Base-by-base conservation (phyloP, 345 rosid species). In the Gossypium sturtianum region DNA sequence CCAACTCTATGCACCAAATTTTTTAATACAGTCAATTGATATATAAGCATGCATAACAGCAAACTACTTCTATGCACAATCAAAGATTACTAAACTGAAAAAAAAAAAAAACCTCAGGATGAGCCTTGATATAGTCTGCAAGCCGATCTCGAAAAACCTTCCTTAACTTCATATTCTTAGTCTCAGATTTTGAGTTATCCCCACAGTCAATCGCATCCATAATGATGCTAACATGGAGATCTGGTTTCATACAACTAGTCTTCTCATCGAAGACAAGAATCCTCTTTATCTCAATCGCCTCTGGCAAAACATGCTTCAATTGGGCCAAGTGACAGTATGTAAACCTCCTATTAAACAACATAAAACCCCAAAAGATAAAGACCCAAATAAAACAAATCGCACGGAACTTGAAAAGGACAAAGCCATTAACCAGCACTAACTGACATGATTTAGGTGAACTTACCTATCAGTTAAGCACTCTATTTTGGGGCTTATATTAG, bases 381-480 rank as follows among this genome's bases (percentile, higher is more conserved):
- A 70, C 58, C 43, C 23, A 56, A 58, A 72, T 10, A 61, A 20
- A 27, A 2, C 22, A 58, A 70, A 9, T 15, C 9, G 54, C n/a
- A 52, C 63, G 47, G 7, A 69, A 52, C 16, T 34, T 5, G 61
- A 60, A 43, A 54, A 17, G 23, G n/a, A 58, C 12, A 11, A 25
- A 59, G 5, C 38, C 17, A 4, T 56, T 56, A 56, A 3, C 11
- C n/a, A 57, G 16, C 65, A 34, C 58, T 22, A 58, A 45, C 12
- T 66, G 64, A 12, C 45, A 20, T 52, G 17, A 20, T 34, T 8
- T 4, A 19, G 13, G 13, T 12, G 53, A 23, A 58, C 34, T 41
- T 79, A 95, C 98, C 97, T 87, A 68, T 88, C 91, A 0, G 97
- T 90, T 65, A 93, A 76, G 74, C 82, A 82, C 82, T 91, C 89